Base-by-base conservation (phyloP, 768 basidiomycete genomes). In the Hemileccinum rubropunctum region DNA sequence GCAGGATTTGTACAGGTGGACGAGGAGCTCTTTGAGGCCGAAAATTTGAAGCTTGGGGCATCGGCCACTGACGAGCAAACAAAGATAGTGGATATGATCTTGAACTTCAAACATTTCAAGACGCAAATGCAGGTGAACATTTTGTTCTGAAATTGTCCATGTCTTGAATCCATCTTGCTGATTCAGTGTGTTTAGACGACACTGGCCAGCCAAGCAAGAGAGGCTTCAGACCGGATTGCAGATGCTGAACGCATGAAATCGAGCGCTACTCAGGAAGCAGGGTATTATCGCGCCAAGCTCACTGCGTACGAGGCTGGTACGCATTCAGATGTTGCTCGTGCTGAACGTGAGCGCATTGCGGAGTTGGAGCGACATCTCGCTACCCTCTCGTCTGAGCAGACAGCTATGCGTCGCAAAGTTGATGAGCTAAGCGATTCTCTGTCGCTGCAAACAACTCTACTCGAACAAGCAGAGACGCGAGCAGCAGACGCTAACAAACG, bases 241-340 rank as follows among this genome's bases (percentile, higher is more conserved):
- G 88, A 92, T 45, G 87, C 90, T 0, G 91, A 95, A 55, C 81
- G 88, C 44, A 70, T 83, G 54, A 86, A 87, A 53, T 67, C 76
- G 7, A 84, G 81, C 37, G 97, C 97, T 1, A 71, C 89, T 8
- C 91, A 98, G 68, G 97, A 99, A 69, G 89, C 95, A 3, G 91
- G 94, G 1, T 98, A 88, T 72, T 97, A 94, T 65, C 91, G 95
- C 43, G 91, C 95, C 41, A 98, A 98, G 71, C 73, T 95, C n/a
- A 79, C 84, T 3, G 93, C 95, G 0, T 70, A 91, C 44, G 97
- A 98, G 65, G 71, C 79, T 1, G 76, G 79, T 38, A 79, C 82
- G 15, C 78, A 84, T 10, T 62, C 71, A 6, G 94, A 95, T 30
- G 61, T 83, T 2, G 70, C 75, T 28, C 83, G 83, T 26, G 63